Percentiles rank a stretch among this genome's conserved stretches.
phyloP scores from a whole-genome alignment of 2,329 filamentous ascomycete species.

The Penicillium nordicum region DNA sequence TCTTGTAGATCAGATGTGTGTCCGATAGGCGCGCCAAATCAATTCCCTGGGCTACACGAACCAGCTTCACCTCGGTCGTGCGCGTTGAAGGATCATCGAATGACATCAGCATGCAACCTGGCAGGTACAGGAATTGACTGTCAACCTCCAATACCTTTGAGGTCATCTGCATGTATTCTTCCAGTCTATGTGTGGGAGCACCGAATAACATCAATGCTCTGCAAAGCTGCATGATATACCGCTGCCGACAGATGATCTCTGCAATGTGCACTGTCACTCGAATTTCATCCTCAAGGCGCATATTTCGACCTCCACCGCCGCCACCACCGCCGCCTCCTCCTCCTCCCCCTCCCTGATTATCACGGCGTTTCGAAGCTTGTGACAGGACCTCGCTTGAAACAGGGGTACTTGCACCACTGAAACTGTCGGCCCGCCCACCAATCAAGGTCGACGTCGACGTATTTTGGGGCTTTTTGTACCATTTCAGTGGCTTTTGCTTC shows the following conservation, averaged over 20 bases:
- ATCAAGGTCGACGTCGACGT: slow-evolving; percentile 25
- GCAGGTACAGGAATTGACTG: slow-evolving; percentile 83
- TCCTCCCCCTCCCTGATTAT: slow-evolving; percentile 6
- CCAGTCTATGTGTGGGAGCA: slow-evolving; percentile 85
- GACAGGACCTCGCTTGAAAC: slow-evolving; percentile 27
- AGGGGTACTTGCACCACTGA: slow-evolving; percentile 31
- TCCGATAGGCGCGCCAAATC: slow-evolving; percentile 43
- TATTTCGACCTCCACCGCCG: slow-evolving; percentile 4
- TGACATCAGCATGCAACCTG: slow-evolving; percentile 45
- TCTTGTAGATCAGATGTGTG: slow-evolving; percentile 45
- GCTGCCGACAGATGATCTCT: slow-evolving; percentile 71
- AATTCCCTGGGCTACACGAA: slow-evolving; percentile 39
- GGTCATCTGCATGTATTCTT: slow-evolving; percentile 85
- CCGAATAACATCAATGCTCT: slow-evolving; percentile 82
- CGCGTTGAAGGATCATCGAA: slow-evolving; percentile 58
- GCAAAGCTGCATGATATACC: slow-evolving; percentile 80
- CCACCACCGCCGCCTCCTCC: neutral
- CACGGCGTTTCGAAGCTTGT: slow-evolving; percentile 27
- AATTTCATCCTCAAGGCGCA: slow-evolving; percentile 46
- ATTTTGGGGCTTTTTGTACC: slow-evolving; percentile 34
- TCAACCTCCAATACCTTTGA: slow-evolving; percentile 81
- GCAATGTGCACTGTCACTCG: slow-evolving; percentile 59
- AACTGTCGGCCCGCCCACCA: slow-evolving; percentile 12
- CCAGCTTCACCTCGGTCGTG: slow-evolving; percentile 45
- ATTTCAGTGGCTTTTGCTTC: slow-evolving; percentile 26